Evolutionary conservation across 192 early-diverging fungal species (phyloP).

Genomic region (Chytriomyces hyalinus): DNA sequence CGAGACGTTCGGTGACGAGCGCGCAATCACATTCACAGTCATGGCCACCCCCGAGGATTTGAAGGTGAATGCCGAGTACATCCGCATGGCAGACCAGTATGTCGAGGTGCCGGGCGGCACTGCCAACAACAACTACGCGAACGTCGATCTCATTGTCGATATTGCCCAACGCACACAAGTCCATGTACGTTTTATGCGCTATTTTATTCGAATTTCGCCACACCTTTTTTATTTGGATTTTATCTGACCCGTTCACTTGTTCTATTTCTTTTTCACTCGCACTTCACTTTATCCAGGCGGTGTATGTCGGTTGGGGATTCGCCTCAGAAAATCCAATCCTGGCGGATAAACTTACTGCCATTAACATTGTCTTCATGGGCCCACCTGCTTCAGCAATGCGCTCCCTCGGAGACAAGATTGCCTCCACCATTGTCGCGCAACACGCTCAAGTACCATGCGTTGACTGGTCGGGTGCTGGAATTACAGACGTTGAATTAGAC

Average conservation of each 20-base stretch:
- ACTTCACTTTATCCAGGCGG: slow-evolving; percentile 60
- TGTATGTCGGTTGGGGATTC: slow-evolving; percentile 99
- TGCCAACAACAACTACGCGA: slow-evolving; percentile 99
- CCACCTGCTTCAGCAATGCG: slow-evolving; percentile 97
- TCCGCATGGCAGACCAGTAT: slow-evolving; percentile 98
- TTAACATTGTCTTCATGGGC: slow-evolving; percentile 89
- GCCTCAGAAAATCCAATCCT: slow-evolving; percentile 97
- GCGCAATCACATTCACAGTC: slow-evolving; percentile 92
- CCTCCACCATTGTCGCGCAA: slow-evolving; percentile 98
- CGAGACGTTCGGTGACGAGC: slow-evolving; percentile 96
- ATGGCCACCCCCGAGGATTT: slow-evolving; percentile 99
- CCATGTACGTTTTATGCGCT: slow-evolving; percentile 47
- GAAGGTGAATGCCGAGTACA: slow-evolving; percentile 97
- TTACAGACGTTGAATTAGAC: slow-evolving; percentile 74
- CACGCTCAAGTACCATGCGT: slow-evolving; percentile 95
- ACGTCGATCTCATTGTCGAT: slow-evolving; percentile 98
- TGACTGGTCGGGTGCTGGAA: slow-evolving; percentile 90
- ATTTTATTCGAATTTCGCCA: background rate
- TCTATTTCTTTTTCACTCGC: background rate
- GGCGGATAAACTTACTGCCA: slow-evolving; percentile 85
- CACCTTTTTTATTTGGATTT: background rate
- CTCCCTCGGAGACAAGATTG: slow-evolving; percentile 98
- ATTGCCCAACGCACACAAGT: slow-evolving; percentile 95
- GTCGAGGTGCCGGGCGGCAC: slow-evolving; percentile 97
- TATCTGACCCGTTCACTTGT: background rate